Evolutionary conservation across 129 eudicot species (phyloP), one percentile per base, ranked within the genome.

Genomic region (Dittrichia graveolens): DNA sequence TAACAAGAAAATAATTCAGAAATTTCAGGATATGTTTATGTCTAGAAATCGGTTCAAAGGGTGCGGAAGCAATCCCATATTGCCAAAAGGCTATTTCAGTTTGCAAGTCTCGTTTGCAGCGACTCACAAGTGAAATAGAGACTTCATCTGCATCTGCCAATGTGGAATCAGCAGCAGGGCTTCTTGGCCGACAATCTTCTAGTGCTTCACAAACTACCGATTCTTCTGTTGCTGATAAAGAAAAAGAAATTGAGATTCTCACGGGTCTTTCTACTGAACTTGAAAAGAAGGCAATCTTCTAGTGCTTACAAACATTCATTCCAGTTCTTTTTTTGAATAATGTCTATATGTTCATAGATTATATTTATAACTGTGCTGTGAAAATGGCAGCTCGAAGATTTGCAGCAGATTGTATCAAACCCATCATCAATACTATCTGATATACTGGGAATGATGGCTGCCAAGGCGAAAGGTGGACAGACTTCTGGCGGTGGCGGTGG

Each of bases 221-320:
- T 57, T 41, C 82, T 57, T 41, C 82, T 79, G 78, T 77, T 60
- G 81, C 84, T 45, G 88, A 75, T 12, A 95, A 83, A 80, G 88
- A 79, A 71, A 84, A 81, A 11, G 99, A 95, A 78, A 88, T 90
- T 61, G 88, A 88, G 72, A 86, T 87, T 8, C 94, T 95, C 19
- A 84, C 54, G n/a, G 87, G 86, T 75, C 91, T 95, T 34, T 78
- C 86, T 46, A 79, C 74, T 65, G 99, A 95, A 10, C 87, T 95
- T 63, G 99, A 95, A 66, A 95, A 81, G 83, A 95, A 90, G 96
- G 99, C 77, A 85, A n/a, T n/a, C n/a, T n/a, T n/a, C n/a, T n/a
- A n/a, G n/a, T n/a, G n/a, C n/a, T n/a, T n/a, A n/a, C n/a, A n/a
- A n/a, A n/a, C n/a, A n/a, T n/a, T n/a, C n/a, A n/a, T n/a, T n/a